phyloP scores from a whole-genome alignment of 495 filamentous ascomycete species.

The Penicillium egyptiacum region DNA sequence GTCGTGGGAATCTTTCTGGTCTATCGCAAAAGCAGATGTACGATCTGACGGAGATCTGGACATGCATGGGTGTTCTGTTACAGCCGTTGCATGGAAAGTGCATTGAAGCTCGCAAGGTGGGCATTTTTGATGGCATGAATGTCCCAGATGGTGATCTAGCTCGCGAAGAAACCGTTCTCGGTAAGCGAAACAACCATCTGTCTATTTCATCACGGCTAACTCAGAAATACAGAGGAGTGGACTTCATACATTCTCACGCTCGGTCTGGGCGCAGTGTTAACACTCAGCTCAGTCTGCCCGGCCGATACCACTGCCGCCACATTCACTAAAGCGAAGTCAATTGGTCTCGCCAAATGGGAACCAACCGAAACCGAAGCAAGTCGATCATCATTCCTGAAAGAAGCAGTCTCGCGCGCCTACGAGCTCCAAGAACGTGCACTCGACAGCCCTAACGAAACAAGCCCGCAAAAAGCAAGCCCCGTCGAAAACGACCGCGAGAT shows the following conservation, averaged over 20 bases:
- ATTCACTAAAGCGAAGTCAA: constrained; percentile 53
- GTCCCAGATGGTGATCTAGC: constrained; percentile 48
- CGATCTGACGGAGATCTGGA: constrained; percentile 69
- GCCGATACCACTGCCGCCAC: constrained; percentile 44
- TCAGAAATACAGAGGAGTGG: constrained; percentile 57
- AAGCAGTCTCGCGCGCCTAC: constrained; percentile 61
- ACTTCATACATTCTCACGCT: constrained; percentile 59
- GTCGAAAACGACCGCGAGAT: constrained; percentile 18
- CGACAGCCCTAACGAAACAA: background rate
- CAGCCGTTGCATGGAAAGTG: constrained; percentile 58
- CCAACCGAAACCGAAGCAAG: constrained; percentile 43
- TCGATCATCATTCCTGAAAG: constrained; percentile 62
- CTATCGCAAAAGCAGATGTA: constrained; percentile 58
- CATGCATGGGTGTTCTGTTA: constrained; percentile 57
- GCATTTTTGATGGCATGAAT: constrained; percentile 54
- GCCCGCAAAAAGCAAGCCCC: constrained; percentile 12
- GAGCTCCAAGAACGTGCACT: constrained; percentile 44
- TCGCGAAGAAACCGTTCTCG: constrained; percentile 55
- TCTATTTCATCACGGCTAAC: constrained; percentile 30
- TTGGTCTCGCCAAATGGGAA: constrained; percentile 60
- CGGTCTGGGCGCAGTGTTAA: constrained; percentile 56
- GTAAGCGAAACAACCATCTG: constrained; percentile 34
- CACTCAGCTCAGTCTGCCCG: constrained; percentile 49
- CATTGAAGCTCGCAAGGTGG: constrained; percentile 53
- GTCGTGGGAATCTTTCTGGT: constrained; percentile 56